Evolutionary conservation across 495 filamentous ascomycete genomes (phyloP).

Genomic region (Aspergillus sparsus): DNA sequence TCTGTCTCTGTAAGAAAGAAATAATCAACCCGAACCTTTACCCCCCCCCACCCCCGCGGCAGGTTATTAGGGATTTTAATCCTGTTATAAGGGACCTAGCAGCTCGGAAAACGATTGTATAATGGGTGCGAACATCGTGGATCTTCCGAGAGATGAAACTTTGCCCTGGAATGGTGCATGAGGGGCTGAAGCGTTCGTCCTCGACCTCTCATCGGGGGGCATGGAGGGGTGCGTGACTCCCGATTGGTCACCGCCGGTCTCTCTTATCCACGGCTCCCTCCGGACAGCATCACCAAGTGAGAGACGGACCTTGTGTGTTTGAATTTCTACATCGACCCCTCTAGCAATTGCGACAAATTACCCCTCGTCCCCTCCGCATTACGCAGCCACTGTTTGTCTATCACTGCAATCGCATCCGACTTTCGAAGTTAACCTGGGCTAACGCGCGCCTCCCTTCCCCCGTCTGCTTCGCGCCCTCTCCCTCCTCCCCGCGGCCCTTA

Average conservation of each 20-base stretch:
- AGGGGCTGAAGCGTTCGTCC: slow-evolving; percentile 12
- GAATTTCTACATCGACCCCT: neutral
- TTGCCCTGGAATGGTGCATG: slow-evolving; percentile 5
- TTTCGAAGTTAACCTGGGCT: neutral
- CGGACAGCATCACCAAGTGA: neutral
- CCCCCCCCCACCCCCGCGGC: no score
- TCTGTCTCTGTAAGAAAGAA: no score
- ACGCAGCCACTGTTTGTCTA: neutral
- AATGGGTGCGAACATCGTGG: neutral
- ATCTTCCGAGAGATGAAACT: slow-evolving; percentile 1
- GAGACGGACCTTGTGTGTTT: no score
- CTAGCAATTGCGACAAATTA: neutral
- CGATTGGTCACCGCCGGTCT: slow-evolving; percentile 35
- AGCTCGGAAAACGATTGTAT: slow-evolving; percentile 15
- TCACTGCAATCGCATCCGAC: slow-evolving; percentile 13
- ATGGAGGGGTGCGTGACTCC: slow-evolving; percentile 42
- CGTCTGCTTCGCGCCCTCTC: slow-evolving; percentile 2
- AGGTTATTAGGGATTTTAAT: no score
- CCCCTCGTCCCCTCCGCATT: slow-evolving; percentile 6
- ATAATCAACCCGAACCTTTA: no score
- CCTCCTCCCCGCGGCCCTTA: slow-evolving; percentile 16
- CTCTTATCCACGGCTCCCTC: slow-evolving; percentile 21
- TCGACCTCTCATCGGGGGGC: slow-evolving; percentile 37
- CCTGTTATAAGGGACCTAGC: no score
- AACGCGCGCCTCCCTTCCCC: neutral